Conservation (phyloP, 495 filamentous ascomycete genomes). For the Daldinia bambusicola region DNA sequence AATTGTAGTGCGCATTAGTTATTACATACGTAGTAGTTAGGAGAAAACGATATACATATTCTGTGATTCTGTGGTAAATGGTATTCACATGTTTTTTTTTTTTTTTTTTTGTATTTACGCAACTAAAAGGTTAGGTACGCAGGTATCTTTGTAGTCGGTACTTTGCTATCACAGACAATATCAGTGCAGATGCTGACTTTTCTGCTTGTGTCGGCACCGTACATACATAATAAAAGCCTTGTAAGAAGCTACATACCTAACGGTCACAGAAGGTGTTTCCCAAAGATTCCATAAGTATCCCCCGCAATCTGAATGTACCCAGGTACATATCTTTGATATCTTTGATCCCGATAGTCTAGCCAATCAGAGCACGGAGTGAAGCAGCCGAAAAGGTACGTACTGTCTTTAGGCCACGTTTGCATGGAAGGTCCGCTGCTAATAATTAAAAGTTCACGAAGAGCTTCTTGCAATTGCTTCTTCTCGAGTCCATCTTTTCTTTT, state of each 20-base stretch:
- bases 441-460: slow-evolving; percentile 45
- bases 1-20: not conserved
- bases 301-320: slow-evolving; percentile 36
- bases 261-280: slow-evolving; percentile 15
- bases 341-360: slow-evolving; percentile 24
- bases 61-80: no score
- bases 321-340: slow-evolving; percentile 14
- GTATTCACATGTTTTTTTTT: not conserved
- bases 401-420: slow-evolving; percentile 46
- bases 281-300: slow-evolving; percentile 37
- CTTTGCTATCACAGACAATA: no score
- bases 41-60: not conserved
- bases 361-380: slow-evolving; percentile 36
- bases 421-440: slow-evolving; percentile 41
- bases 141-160: no score
- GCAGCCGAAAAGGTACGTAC: slow-evolving; percentile 42
- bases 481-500: slow-evolving; percentile 45
- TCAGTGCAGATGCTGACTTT: not conserved
- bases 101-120: no score
- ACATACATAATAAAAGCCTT: not conserved
- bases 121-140: no score
- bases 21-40: not conserved
- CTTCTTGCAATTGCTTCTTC: slow-evolving; percentile 35
- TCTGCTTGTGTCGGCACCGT: not conserved
- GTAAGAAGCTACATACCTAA: slow-evolving; percentile 12